Evolutionary conservation across 345 rosid genomes (phyloP).

Genomic region (Adansonia digitata): DNA sequence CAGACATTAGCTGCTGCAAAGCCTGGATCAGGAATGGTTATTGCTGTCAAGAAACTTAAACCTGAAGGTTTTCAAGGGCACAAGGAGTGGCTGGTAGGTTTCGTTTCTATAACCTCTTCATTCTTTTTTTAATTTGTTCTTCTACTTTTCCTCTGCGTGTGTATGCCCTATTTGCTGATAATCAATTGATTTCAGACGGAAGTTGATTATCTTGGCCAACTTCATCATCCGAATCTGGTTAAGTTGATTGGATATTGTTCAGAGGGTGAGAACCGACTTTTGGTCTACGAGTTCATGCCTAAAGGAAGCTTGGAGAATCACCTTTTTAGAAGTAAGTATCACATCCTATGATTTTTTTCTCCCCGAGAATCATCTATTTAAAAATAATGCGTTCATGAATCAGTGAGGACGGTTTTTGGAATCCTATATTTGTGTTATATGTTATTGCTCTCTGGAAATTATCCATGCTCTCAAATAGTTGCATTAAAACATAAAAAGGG

Average conservation of each 20-base stretch:
- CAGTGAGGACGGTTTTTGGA: background rate
- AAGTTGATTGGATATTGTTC: constrained; percentile 82
- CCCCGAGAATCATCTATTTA: background rate
- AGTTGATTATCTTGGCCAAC: constrained; percentile 94
- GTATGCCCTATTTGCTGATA: constrained; percentile 17
- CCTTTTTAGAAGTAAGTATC: constrained; percentile 54
- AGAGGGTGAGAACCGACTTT: constrained; percentile 76
- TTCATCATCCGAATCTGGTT: constrained; percentile 87
- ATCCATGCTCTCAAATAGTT: background rate
- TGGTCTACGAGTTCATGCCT: constrained; percentile 93
- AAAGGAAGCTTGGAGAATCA: constrained; percentile 94
- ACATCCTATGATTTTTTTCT: background rate
- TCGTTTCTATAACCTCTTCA: background rate
- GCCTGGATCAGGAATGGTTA: constrained; percentile 91
- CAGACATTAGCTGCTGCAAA: constrained; percentile 55
- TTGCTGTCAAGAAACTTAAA: constrained; percentile 93
- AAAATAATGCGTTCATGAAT: background rate
- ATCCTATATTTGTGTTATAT: background rate
- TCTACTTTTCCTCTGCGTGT: background rate
- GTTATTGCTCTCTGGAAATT: background rate
- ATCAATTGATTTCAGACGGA: constrained; percentile 65
- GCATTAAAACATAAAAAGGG: background rate
- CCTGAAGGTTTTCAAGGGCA: constrained; percentile 98
- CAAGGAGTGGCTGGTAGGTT: constrained; percentile 94
- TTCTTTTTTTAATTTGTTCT: background rate